Base-by-base conservation (phyloP, 2,329 filamentous ascomycete genomes). In the Pseudogymnoascus sp. region DNA sequence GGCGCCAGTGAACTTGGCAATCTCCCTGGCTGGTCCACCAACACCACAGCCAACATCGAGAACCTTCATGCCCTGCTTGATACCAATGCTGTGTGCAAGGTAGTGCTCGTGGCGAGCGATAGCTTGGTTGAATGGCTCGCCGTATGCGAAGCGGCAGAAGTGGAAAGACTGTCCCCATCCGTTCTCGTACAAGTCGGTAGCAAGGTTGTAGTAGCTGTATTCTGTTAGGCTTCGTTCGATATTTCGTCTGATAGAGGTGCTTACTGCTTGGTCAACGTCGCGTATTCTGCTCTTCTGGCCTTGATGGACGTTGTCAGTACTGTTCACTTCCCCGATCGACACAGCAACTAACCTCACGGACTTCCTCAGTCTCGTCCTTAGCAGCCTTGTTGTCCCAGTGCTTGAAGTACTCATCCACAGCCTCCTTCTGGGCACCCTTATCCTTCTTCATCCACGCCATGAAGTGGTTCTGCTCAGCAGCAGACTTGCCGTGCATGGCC, bases 41-140 rank as follows among this genome's bases (percentile, higher is more conserved):
- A 97, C 92, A 83, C 95, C 95, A 73, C 95, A 99, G 66, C 95
- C 95, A 65, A 99, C 95, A 73, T 99, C 95, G 31, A 99, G 82
- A 16, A 97, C 93, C 73, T 86, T 90, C 88, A 95, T 93, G 72
- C 86, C 86, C 73, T 93, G 88, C 76, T 89, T 86, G 73, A 99
- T 87, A 68, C 88, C 87, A 76, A 97, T 96, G 76, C 86, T 86
- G 78, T 93, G 87, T 56, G 95, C 95, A 31, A 99, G 89, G 80
- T 96, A 97, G 82, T 99, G 95, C 81, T 99, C 95, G 74, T 99
- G 95, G 64, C 95, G 89, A 69, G 93, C 91, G 78, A 97, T 93
- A 66, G 93, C 93, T 78, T 96, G 90, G 77, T 86, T 81, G 81
- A 97, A 97, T 61, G 86, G 81, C 80, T 99, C 95, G 74, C 89